phyloP scores from a whole-genome alignment of 2,329 filamentous ascomycete species.

The Verticillium albo-atrum region DNA sequence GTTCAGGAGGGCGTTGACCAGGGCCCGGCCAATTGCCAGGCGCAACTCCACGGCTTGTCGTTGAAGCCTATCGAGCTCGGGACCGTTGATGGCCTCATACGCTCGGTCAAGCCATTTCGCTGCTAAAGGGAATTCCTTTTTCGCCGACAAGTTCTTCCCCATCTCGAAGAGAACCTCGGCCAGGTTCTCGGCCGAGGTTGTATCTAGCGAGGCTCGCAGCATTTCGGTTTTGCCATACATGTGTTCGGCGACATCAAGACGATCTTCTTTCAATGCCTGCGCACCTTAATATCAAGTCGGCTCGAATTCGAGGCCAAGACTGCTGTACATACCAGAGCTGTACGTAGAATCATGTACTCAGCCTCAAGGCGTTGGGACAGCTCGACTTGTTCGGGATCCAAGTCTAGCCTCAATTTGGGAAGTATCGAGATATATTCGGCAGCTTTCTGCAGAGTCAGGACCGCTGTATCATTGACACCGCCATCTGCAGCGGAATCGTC shows the following conservation, averaged over 20 bases:
- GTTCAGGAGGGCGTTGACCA: constrained; percentile 52
- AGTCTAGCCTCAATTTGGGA: constrained; percentile 20
- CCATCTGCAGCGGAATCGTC: constrained; percentile 30
- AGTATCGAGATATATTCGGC: constrained; percentile 48
- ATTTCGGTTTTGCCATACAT: constrained; percentile 60
- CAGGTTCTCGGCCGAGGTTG: constrained; percentile 52
- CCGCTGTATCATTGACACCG: constrained; percentile 51
- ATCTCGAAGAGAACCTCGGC: constrained; percentile 69
- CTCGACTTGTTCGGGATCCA: constrained; percentile 23
- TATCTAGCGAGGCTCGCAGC: constrained; percentile 35
- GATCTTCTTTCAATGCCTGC: constrained; percentile 70
- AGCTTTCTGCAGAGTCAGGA: constrained; percentile 59
- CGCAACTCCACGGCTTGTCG: constrained; percentile 59
- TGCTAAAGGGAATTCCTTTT: constrained; percentile 50
- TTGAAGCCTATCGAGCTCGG: constrained; percentile 52
- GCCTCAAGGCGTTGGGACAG: constrained; percentile 37
- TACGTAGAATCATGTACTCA: constrained; percentile 64
- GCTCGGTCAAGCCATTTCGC: constrained; percentile 72
- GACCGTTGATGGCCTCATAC: constrained; percentile 50
- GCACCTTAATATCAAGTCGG: not conserved
- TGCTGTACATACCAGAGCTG: constrained; percentile 52
- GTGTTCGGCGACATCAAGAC: constrained; percentile 72
- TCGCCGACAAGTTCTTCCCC: constrained; percentile 53
- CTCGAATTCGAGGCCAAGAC: too few species aligned
- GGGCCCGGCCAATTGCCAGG: constrained; percentile 60